Base-by-base conservation (phyloP, 805 yeast genomes). In the Candida sphagnicola region DNA sequence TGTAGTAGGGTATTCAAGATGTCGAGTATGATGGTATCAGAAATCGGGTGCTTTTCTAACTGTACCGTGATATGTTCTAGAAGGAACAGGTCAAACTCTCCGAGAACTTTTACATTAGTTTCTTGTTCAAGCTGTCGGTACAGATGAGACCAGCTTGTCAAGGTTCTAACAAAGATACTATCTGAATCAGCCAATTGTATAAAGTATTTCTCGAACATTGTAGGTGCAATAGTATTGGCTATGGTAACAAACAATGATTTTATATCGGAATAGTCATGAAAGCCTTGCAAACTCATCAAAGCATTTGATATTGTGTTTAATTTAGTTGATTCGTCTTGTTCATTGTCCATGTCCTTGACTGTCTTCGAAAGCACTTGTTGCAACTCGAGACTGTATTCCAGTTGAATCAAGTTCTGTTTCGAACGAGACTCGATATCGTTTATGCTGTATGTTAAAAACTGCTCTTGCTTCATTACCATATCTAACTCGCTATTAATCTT, bases 401-500 rank as follows among this genome's bases (percentile, higher is more conserved):
- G 24, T 6, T 21, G 24, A 6, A 6, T 21, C 10, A 6, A 10
- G 24, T 21, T 10, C 24, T 6, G 24, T 21, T 6, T 21, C 6
- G 10, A 6, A 6, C 10, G 24, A 6, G 24, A 21, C 6, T 21
- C 24, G 24, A 21, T 21, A 21, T 21, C 24, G 6, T 31, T 31
- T 13, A 31, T 4, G 21, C 16, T 31, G 25, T 31, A 31, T 5
- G 16, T 31, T n/a, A 48, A 15, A 18, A 32, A 36, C 23, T 39
- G 40, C 21, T 46, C 42, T 28, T 44, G 48, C 28, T 46, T 30
- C 4, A 17, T 19, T 3, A 54, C 28, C 1, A 35, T 42, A 5
- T 46, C 49, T 18, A 51, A 29, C n/a, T 54, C 51, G 2, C 41
- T 37, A 26, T 47, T 45, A 1, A 54, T 35, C 10, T 24, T 19